phyloP scores from a whole-genome alignment of 208 protist genomes.

The Strigomonas oncopelti region DNA sequence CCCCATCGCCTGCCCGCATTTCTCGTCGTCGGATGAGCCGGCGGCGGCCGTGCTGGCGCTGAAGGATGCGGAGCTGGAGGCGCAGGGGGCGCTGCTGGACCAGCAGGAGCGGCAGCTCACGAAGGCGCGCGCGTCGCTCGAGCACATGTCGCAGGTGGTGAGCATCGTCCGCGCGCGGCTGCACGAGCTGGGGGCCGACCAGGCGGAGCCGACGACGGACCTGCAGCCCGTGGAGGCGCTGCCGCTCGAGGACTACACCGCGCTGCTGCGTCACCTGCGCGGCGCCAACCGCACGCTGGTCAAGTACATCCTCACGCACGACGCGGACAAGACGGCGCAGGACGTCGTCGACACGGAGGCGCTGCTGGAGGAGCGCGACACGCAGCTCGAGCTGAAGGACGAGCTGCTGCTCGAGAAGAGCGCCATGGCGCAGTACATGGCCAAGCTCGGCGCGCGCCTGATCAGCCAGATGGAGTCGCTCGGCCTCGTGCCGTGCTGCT shows the following conservation, averaged over 20 bases:
- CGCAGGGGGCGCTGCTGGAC: slow-evolving; percentile 49
- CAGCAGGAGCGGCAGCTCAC: slow-evolving; percentile 57
- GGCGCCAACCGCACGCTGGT: slow-evolving; percentile 44
- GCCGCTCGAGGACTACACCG: slow-evolving; percentile 66
- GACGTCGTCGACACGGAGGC: slow-evolving; percentile 21
- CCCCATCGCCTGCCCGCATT: neutral
- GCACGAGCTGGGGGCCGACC: slow-evolving; percentile 15
- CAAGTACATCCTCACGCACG: slow-evolving; percentile 28
- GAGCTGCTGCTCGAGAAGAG: slow-evolving; percentile 74
- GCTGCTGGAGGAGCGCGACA: slow-evolving; percentile 64
- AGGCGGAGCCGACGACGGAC: slow-evolving; percentile 21
- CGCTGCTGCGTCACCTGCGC: slow-evolving; percentile 55
- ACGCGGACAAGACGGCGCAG: slow-evolving; percentile 7
- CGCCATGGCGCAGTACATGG: slow-evolving; percentile 74
- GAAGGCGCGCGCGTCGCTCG: slow-evolving; percentile 32
- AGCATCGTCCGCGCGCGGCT: slow-evolving; percentile 39
- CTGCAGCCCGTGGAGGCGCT: slow-evolving; percentile 52
- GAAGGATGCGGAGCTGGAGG: slow-evolving; percentile 65
- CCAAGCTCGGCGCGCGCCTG: slow-evolving; percentile 56
- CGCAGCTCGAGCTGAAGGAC: slow-evolving; percentile 68
- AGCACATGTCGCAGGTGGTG: slow-evolving; percentile 40
- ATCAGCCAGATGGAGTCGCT: slow-evolving; percentile 70
- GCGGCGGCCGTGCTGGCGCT: slow-evolving; percentile 41
- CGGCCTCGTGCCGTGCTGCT: slow-evolving; percentile 61
- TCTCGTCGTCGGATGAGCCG: slow-evolving; percentile 15